Base-by-base conservation (phyloP, 2,329 filamentous ascomycete genomes). In the Botrytis pseudocinerea region DNA sequence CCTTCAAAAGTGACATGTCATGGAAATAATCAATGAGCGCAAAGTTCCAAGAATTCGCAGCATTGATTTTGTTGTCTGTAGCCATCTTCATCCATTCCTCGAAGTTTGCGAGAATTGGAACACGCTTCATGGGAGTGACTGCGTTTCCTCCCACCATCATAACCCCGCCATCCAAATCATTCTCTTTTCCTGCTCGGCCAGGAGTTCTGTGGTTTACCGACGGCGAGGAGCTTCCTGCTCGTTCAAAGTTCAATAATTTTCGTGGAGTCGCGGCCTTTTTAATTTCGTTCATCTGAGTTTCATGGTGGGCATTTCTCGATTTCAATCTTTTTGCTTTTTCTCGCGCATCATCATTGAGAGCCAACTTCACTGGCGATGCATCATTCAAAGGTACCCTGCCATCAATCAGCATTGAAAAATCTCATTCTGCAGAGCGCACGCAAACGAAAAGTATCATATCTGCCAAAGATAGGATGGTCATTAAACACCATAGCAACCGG, bases 41-140 rank as follows among this genome's bases (percentile, higher is more conserved):
- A 84, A 99, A 98, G 82, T 98, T 98, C 96, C 96, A 99, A 44
- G 95, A 98, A 83, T 99, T 99, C 74, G 92, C 90, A 66, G 96
- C 95, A 82, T 98, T 99, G 86, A 99, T 99, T 83, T 96, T 96
- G 85, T 99, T 99, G 85, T 99, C 96, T 25, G 96, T 98, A 2
- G 96, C 96, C 94, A 99, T 97, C 87, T 98, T 99, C 94, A 99
- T 98, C 96, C 95, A 98, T 82, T 99, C 96, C 82, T 99, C 96
- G 79, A 98, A 99, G 83, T 99, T 99, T 80, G 96, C 96, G 71
- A 99, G 86, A 78, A 99, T 92, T 1, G 96, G 96, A 42, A 97
- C 93, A 75, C 95, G 92, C 87, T 97, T 97, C 92, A 97, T 95
- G 71, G 95, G 96, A 74, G 96, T 98, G 71, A 97, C 92, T 54